These are phyloP conservation scores for Oryza glaberrima DNA, from an alignment of 176 grass and related monocot species.

Conservation along the genomic window DNA sequence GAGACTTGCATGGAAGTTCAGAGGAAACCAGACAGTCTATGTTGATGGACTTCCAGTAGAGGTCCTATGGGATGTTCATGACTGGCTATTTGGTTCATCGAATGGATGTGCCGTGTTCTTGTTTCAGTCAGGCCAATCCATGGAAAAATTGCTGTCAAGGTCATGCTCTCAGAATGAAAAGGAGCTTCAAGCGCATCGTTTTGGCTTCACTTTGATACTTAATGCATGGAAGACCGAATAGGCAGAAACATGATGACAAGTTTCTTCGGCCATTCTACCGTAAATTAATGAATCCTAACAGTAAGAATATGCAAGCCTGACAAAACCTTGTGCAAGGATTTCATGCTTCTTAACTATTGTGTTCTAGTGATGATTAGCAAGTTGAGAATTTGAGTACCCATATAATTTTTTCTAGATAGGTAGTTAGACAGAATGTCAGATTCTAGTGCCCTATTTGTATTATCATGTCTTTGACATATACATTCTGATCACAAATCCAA, in stretches of 20 bases:
- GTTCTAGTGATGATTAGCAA: background rate
- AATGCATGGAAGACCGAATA: slow-evolving; percentile 65
- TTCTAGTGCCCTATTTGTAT: slow-evolving; percentile 11
- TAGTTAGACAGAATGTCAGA: background rate
- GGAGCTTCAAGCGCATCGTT: slow-evolving; percentile 31
- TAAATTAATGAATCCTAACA: slow-evolving; percentile 9
- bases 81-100: slow-evolving; percentile 53
- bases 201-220: slow-evolving; percentile 63
- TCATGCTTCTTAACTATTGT: slow-evolving; percentile 7
- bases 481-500: slow-evolving; percentile 27
- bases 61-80: slow-evolving; percentile 63
- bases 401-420: slow-evolving; percentile 19
- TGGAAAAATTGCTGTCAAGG: slow-evolving; percentile 41
- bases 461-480: slow-evolving; percentile 6
- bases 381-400: slow-evolving; percentile 2
- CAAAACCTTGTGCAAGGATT: slow-evolving; percentile 36
- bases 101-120: slow-evolving; percentile 54
- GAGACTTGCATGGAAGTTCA: slow-evolving; percentile 64
- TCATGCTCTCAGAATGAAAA: slow-evolving; percentile 43
- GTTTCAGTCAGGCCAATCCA: slow-evolving; percentile 57
- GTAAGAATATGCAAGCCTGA: slow-evolving; percentile 39
- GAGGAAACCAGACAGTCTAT: slow-evolving; percentile 58
- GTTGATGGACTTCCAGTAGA: slow-evolving; percentile 62
- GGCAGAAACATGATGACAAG: slow-evolving; percentile 26
- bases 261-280: slow-evolving; percentile 24